Evolutionary conservation across 2,329 filamentous ascomycete genomes (phyloP).

Genomic region (Paecilomyces formosus): DNA sequence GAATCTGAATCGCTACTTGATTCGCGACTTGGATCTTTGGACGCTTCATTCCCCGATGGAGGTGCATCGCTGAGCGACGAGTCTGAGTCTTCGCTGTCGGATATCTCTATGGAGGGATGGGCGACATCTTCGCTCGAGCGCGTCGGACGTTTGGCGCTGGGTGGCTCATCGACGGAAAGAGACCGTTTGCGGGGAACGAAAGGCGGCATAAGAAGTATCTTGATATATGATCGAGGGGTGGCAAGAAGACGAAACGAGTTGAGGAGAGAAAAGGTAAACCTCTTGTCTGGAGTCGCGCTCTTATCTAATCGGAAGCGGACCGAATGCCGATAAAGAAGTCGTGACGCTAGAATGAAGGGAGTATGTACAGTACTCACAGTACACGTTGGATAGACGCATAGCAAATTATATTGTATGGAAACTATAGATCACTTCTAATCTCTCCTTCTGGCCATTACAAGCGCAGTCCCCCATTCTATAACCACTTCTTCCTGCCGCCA

Average conservation of each 20-base stretch:
- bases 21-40: slow-evolving; percentile 22
- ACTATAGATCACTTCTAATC: neutral
- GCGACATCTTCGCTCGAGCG: slow-evolving; percentile 13
- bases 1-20: slow-evolving; percentile 47
- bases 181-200: slow-evolving; percentile 38
- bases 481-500: slow-evolving; percentile 51
- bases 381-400: too few relatives aligned
- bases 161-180: slow-evolving; percentile 25
- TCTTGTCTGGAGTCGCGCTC: neutral
- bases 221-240: neutral
- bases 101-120: slow-evolving; percentile 13
- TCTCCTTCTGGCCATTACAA: slow-evolving; percentile 44
- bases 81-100: slow-evolving; percentile 15
- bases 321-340: neutral
- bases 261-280: neutral
- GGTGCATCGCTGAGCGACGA: slow-evolving; percentile 29
- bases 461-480: slow-evolving; percentile 54
- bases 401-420: neutral
- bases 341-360: neutral
- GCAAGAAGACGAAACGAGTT: neutral
- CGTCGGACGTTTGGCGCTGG: slow-evolving; percentile 26
- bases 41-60: neutral
- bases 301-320: neutral
- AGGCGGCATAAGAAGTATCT: slow-evolving; percentile 31
- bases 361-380: too few relatives aligned